These are phyloP conservation scores for Chlorella variabilis DNA, from an alignment of 163 green algal species.

Conservation along the genomic window DNA sequence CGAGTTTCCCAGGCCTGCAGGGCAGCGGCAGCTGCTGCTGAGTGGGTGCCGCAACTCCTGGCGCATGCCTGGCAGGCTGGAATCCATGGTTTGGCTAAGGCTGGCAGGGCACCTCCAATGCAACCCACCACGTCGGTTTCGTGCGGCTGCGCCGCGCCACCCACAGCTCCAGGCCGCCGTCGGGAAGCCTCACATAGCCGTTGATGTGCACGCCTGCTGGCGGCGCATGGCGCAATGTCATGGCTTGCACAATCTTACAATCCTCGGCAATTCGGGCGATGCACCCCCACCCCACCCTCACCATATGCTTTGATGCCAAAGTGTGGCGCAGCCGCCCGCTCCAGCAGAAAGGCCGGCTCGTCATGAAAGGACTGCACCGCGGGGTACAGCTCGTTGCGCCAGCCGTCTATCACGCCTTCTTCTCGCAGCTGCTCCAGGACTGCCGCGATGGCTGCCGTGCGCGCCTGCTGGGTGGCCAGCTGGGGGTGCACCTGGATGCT, in stretches of 20 bases:
- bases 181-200: constrained; percentile 62
- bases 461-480: constrained; percentile 22
- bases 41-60: neutral
- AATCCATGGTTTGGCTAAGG: too few relatives aligned
- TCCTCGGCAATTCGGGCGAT: too few relatives aligned
- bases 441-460: constrained; percentile 22
- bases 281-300: too few relatives aligned
- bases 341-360: constrained; percentile 75
- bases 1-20: constrained; percentile 84
- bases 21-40: neutral
- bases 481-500: constrained; percentile 1
- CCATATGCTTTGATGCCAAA: constrained; percentile 83
- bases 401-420: constrained; percentile 75
- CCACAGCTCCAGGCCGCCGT: constrained; percentile 82
- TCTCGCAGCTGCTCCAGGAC: neutral
- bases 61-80: too few relatives aligned
- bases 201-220: constrained; percentile 86
- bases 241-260: too few relatives aligned
- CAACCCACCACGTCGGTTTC: constrained; percentile 85
- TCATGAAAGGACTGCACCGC: constrained; percentile 68
- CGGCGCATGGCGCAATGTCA: neutral
- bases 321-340: constrained; percentile 78
- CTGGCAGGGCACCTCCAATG: too few relatives aligned
- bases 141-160: constrained; percentile 76
- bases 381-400: constrained; percentile 92